Percentiles rank a stretch among this genome's conserved stretches.
Evolutionary conservation across 257 asterid species (phyloP).

Genomic region (Echites panduratus): DNA sequence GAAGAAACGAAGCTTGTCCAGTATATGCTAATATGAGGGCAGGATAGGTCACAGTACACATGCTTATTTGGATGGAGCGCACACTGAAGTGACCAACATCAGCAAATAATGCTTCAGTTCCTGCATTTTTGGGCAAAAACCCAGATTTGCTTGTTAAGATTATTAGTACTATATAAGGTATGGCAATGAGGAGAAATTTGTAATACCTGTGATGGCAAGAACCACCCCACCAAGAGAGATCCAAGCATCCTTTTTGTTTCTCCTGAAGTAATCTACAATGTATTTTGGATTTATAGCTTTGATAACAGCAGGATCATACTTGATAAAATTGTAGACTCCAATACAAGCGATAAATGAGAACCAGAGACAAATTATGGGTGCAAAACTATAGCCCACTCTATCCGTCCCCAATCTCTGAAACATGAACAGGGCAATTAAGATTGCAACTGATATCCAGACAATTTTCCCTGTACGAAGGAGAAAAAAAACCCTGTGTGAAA

Average conservation of each 20-base stretch:
- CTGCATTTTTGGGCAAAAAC: conserved; percentile 20
- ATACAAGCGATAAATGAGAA: conserved; percentile 35
- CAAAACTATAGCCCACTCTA: conserved; percentile 59
- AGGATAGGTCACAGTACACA: conserved; percentile 43
- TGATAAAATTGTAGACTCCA: conserved; percentile 56
- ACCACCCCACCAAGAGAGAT: conserved; percentile 60
- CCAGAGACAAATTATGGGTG: conserved; percentile 51
- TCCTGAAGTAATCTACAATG: conserved; percentile 35
- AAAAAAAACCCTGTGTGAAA: not conserved
- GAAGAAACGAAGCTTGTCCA: conserved; percentile 55
- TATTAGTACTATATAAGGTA: no score
- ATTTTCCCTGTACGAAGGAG: conserved; percentile 23
- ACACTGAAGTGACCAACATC: conserved; percentile 66
- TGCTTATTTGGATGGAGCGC: conserved; percentile 47
- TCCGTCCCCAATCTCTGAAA: conserved; percentile 58
- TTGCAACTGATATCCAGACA: conserved; percentile 44
- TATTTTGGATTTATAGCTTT: conserved; percentile 48
- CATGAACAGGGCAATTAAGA: conserved; percentile 37
- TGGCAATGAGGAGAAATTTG: conserved; percentile 2
- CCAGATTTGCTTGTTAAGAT: no score
- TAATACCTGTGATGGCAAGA: conserved; percentile 46
- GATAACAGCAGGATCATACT: conserved; percentile 35
- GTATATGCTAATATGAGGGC: conserved; percentile 41
- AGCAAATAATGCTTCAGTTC: conserved; percentile 66
- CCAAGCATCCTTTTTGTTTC: conserved; percentile 50